Conservation (phyloP, 176 grass and related monocot species). For the Rhipidocladum racemiflorum region DNA sequence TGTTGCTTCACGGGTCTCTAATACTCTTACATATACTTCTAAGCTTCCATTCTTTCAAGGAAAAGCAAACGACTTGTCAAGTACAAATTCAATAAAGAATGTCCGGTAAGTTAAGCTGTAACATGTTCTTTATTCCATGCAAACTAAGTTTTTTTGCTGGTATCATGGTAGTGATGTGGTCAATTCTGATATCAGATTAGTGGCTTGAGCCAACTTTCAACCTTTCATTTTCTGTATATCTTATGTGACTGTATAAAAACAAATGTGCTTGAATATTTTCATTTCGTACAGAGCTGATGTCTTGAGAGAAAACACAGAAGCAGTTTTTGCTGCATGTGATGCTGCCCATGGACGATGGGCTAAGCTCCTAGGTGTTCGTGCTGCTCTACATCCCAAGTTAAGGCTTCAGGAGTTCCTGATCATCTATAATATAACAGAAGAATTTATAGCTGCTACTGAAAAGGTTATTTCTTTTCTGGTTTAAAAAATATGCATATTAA, state of each 20-base stretch:
- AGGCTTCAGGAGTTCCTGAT: conserved; percentile 92
- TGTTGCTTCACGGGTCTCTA: conserved; percentile 56
- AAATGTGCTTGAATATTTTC: neutral
- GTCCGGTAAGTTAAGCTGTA: conserved; percentile 56
- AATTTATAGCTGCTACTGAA: conserved; percentile 88
- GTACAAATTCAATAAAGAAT: conserved; percentile 78
- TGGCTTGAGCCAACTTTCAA: neutral
- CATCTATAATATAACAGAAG: conserved; percentile 93
- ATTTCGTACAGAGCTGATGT: conserved; percentile 79
- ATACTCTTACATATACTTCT: conserved; percentile 47
- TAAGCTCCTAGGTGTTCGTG: conserved; percentile 95
- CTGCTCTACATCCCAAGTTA: conserved; percentile 90
- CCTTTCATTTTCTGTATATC: conserved; percentile 19
- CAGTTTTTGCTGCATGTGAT: conserved; percentile 88
- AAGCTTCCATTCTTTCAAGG: conserved; percentile 67
- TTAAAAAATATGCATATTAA: conserved; percentile 24
- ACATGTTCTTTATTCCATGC: neutral
- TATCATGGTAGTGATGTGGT: neutral
- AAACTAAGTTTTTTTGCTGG: conserved; percentile 8
- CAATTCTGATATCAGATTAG: neutral
- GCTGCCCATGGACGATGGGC: conserved; percentile 97
- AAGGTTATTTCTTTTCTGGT: conserved; percentile 59
- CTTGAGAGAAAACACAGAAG: conserved; percentile 94
- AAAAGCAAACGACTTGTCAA: conserved; percentile 70
- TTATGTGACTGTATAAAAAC: neutral